Evolutionary conservation across 345 rosid genomes (phyloP).

Genomic region (Eucalyptus caleyi): DNA sequence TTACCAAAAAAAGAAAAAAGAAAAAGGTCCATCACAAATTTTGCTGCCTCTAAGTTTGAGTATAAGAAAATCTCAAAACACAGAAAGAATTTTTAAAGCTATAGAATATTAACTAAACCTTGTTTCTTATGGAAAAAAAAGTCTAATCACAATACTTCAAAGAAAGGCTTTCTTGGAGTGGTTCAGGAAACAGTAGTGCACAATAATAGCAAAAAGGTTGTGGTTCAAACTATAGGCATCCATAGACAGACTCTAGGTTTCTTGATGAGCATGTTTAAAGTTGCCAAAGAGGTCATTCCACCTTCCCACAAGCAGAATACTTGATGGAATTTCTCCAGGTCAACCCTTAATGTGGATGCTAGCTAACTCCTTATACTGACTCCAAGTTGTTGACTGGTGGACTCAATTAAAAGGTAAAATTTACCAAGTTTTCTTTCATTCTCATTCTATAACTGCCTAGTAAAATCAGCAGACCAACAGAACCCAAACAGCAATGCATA

Average conservation of each 20-base stretch:
- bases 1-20: background rate
- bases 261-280: background rate
- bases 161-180: background rate
- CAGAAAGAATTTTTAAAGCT: background rate
- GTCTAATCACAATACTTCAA: background rate
- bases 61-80: background rate
- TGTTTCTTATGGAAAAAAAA: background rate
- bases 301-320: background rate
- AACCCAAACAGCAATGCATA: background rate
- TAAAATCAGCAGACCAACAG: background rate
- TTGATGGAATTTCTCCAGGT: background rate
- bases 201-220: background rate
- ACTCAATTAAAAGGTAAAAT: background rate
- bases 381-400: background rate
- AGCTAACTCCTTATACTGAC: background rate
- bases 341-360: background rate
- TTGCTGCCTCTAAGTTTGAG: background rate
- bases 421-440: background rate
- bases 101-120: background rate
- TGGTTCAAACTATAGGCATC: background rate
- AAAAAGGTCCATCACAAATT: background rate
- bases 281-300: background rate
- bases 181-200: background rate
- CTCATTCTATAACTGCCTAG: background rate
- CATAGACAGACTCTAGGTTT: background rate